Conservation (phyloP, 2,329 filamentous ascomycete genomes). For the Alternaria consortialis region DNA sequence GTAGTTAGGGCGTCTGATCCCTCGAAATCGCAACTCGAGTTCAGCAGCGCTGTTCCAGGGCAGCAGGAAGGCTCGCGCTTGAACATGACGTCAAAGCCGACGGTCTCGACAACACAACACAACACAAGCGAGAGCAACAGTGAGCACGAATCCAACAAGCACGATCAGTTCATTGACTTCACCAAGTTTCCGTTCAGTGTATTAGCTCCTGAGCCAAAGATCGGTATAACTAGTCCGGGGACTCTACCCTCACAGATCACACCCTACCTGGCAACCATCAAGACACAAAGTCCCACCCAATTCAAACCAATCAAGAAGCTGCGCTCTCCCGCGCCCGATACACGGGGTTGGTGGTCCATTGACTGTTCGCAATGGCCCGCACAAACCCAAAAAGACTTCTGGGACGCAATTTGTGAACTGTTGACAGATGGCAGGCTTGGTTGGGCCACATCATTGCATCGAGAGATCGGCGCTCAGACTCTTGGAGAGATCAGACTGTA, state of each 20-base stretch:
- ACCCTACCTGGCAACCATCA: constrained; percentile 31
- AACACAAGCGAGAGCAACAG: background rate
- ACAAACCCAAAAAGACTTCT: constrained; percentile 62
- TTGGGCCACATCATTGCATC: constrained; percentile 70
- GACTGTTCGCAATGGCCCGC: constrained; percentile 65
- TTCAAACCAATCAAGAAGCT: constrained; percentile 52
- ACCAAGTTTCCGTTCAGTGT: constrained; percentile 31
- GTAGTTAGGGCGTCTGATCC: background rate
- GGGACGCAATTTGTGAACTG: constrained; percentile 69
- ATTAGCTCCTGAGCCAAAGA: constrained; percentile 35
- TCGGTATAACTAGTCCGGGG: constrained; percentile 28
- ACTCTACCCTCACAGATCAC: constrained; percentile 44
- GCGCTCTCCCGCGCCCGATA: constrained; percentile 64
- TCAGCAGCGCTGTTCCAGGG: background rate
- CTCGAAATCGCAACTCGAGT: background rate
- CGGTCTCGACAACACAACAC: background rate
- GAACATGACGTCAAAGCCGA: background rate
- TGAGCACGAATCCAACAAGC: background rate
- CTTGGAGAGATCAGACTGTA: constrained; percentile 68
- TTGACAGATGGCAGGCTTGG: constrained; percentile 68
- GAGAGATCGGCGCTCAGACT: constrained; percentile 36
- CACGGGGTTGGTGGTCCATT: constrained; percentile 82
- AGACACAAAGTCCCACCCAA: constrained; percentile 37
- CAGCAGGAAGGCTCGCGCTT: background rate
- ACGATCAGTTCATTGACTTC: constrained; percentile 29